A percentile compares a stretch with the other conserved stretches of the same genome.
These are phyloP conservation scores for Marasmius tenuissimus DNA, from an alignment of 1,284 basidiomycete species.

Conservation along the genomic window DNA sequence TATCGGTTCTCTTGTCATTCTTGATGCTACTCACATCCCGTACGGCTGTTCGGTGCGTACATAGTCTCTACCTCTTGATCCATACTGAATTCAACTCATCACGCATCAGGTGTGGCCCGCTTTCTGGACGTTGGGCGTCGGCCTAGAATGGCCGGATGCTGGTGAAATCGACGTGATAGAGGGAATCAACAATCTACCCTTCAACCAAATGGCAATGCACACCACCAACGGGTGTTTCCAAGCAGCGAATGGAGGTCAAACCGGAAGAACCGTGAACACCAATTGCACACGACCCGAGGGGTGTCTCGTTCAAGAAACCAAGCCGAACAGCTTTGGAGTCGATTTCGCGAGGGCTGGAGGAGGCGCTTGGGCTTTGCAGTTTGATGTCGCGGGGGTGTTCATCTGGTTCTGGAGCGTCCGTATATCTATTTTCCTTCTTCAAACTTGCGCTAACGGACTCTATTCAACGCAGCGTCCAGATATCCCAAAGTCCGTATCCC, in stretches of 20 bases:
- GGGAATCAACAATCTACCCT: slow-evolving; percentile 40
- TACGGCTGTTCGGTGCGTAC: slow-evolving; percentile 49
- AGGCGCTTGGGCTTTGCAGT: slow-evolving; percentile 64
- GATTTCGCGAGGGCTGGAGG: slow-evolving; percentile 60
- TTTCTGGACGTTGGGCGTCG: slow-evolving; percentile 13
- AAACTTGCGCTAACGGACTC: slow-evolving; percentile 8
- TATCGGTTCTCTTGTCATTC: slow-evolving; percentile 57
- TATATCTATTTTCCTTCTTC: slow-evolving; percentile 10
- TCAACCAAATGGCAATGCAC: slow-evolving; percentile 48
- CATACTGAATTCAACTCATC: neutral
- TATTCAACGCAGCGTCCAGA: slow-evolving; percentile 34
- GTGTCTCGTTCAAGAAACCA: slow-evolving; percentile 54
- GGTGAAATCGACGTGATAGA: slow-evolving; percentile 64
- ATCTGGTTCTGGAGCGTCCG: slow-evolving; percentile 70
- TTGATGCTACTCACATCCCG: slow-evolving; percentile 62
- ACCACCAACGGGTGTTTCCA: slow-evolving; percentile 36
- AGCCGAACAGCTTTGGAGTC: slow-evolving; percentile 50
- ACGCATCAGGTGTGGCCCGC: slow-evolving; percentile 45
- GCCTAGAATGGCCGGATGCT: slow-evolving; percentile 48
- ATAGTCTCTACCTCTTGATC: neutral
- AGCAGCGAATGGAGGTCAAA: slow-evolving; percentile 29
- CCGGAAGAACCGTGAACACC: slow-evolving; percentile 30
- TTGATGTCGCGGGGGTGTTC: slow-evolving; percentile 52
- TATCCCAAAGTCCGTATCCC: slow-evolving; percentile 36
- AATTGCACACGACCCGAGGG: slow-evolving; percentile 48